phyloP scores from a whole-genome alignment of 805 yeast genomes.

The Wickerhamomyces sydowiorum region DNA sequence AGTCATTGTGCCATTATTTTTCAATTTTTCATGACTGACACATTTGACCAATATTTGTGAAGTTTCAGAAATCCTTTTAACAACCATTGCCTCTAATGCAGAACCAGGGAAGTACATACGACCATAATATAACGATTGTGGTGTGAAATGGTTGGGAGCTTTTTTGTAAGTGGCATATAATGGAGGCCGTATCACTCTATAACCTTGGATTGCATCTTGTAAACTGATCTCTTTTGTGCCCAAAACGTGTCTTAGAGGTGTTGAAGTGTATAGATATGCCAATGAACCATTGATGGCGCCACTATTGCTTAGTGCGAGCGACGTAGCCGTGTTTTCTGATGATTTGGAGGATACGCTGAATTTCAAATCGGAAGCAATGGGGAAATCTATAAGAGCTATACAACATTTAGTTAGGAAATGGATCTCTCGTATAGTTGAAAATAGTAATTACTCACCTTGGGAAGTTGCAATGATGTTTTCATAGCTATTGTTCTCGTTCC shows the following conservation, averaged over 20 bases:
- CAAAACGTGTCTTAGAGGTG: conserved; percentile 43
- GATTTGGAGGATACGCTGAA: conserved; percentile 67
- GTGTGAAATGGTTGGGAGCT: conserved; percentile 3
- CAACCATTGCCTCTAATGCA: conserved; percentile 80
- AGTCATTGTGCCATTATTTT: conserved; percentile 53
- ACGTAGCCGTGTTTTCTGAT: conserved; percentile 63
- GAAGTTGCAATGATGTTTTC: conserved; percentile 73
- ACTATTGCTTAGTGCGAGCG: conserved; percentile 61
- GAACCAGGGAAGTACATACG: conserved; percentile 84
- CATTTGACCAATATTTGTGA: conserved; percentile 71
- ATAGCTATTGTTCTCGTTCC: conserved; percentile 78
- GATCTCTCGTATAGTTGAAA: too few relatives aligned
- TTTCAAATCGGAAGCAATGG: conserved; percentile 60
- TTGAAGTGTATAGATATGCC: conserved; percentile 72
- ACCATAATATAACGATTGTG: conserved; percentile 63
- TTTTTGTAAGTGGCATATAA: conserved; percentile 1
- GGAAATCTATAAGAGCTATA: conserved; percentile 57
- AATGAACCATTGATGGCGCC: conserved; percentile 73
- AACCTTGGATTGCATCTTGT: conserved; percentile 67
- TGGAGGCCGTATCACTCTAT: conserved; percentile 48
- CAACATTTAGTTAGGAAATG: conserved; percentile 28
- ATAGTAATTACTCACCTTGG: conserved; percentile 21
- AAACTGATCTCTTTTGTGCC: conserved; percentile 49
- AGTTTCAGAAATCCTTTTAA: conserved; percentile 51
- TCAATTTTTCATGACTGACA: conserved; percentile 57